Conservation (phyloP, 352 stramenopile genomes). For the Globisporangium perplexum region DNA sequence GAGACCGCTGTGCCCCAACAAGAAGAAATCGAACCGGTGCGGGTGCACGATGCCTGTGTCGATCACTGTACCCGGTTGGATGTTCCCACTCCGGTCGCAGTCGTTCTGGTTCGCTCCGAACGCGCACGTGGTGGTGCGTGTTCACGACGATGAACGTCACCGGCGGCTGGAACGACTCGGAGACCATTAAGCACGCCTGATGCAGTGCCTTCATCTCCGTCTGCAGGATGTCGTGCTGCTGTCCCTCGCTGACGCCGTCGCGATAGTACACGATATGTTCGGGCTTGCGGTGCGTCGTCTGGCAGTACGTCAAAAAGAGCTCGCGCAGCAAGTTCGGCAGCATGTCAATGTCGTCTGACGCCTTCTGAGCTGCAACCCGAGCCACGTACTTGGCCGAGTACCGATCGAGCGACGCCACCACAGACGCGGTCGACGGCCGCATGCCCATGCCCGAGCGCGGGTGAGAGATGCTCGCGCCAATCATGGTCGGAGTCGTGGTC, state of each 20-base stretch:
- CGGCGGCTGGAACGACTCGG: constrained; percentile 32
- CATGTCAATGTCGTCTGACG: constrained; percentile 42
- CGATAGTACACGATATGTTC: constrained; percentile 83
- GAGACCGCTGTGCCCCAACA: constrained; percentile 63
- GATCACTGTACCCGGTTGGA: constrained; percentile 41
- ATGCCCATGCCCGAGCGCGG: constrained; percentile 43
- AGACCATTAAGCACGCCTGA: constrained; percentile 37
- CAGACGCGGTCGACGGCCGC: constrained; percentile 64
- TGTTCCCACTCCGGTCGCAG: constrained; percentile 37
- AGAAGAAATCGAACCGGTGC: constrained; percentile 63
- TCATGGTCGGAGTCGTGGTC: constrained; percentile 48
- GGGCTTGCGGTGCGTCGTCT: constrained; percentile 62
- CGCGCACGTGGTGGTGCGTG: constrained; percentile 62
- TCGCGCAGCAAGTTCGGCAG: constrained; percentile 57
- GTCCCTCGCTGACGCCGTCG: constrained; percentile 79
- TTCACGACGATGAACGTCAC: constrained; percentile 72
- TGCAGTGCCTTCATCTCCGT: constrained; percentile 45
- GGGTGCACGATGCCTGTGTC: constrained; percentile 56
- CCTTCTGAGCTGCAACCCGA: constrained; percentile 48
- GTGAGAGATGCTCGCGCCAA: constrained; percentile 75
- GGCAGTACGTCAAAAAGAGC: constrained; percentile 76
- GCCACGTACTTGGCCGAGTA: constrained; percentile 58
- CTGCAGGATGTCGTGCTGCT: constrained; percentile 74
- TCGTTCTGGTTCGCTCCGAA: constrained; percentile 22
- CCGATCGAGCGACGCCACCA: constrained; percentile 72